Base-by-base conservation (phyloP, 805 yeast genomes). In the Wickerhamomyces ciferrii region DNA sequence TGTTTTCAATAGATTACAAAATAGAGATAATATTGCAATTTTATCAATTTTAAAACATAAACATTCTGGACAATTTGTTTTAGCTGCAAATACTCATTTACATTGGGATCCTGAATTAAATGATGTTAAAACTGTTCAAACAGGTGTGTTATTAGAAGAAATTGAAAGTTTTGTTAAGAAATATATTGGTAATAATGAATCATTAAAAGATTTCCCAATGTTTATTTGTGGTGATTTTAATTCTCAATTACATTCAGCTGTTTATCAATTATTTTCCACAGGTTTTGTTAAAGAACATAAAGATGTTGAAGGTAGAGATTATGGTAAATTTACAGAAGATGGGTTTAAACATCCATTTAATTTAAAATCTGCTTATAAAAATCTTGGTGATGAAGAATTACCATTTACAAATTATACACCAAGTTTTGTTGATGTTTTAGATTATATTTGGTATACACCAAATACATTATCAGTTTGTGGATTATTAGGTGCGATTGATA, bases 81-180 rank as follows among this genome's bases (percentile, higher is more conserved):
- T 87, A 54, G 72, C 89, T 34, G 90, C 87, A 4, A 92, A 90
- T 59, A 92, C 98, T 0, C 99, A 94, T 74, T 78, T 94, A 64
- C 97, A 92, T 65, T 94, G 99, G 98, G 97, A 94, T 70, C 99
- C 99, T 4, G 88, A 87, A 43, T 87, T 83, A 61, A 88, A 88
- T 62, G 99, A 94, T 68, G 99, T 94, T 47, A 94, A 94, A 66
- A 81, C 97, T 2, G 84, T 94, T 69, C 99, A 94, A 71, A 94
- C 87, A 46, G 97, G 96, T 39, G 84, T 94, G 25, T 70, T 94
- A 52, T 69, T 94, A 57, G 97, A 92, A 58, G 96, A 94, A 66
- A 67, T 95, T 60, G 94, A 88, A 61, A 69, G 69, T 7, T 65
- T 87, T 42, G 68, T 82, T 39, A 80, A 79, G 59, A 51, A 48